Conservation (phyloP, 2,329 filamentous ascomycete species). For the Boeremia lycopersici region DNA sequence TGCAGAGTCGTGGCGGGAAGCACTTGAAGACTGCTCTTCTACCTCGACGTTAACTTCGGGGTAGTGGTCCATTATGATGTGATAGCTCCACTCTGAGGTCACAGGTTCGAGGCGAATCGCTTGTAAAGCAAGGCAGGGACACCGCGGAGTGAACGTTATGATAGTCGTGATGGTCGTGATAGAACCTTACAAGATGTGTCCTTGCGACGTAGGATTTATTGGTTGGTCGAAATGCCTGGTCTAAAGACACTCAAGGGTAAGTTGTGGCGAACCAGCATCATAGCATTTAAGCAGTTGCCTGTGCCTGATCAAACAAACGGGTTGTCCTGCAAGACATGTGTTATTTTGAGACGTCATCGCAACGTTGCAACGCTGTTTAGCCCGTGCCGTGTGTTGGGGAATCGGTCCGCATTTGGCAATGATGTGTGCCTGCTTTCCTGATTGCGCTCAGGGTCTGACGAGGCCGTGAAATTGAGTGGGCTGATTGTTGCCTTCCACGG, state of each 20-base stretch:
- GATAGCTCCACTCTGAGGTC: slow-evolving; percentile 14
- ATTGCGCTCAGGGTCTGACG: slow-evolving; percentile 13
- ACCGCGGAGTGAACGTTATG: slow-evolving; percentile 4
- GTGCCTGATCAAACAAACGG: slow-evolving; percentile 6
- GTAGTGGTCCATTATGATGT: slow-evolving; percentile 31
- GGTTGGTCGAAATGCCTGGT: neutral
- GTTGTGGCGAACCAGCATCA: neutral
- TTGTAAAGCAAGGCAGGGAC: slow-evolving; percentile 1
- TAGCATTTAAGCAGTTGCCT: slow-evolving; percentile 1
- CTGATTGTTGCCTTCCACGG: slow-evolving; percentile 10
- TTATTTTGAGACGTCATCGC: slow-evolving; percentile 17
- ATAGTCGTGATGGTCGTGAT: neutral
- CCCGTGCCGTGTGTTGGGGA: slow-evolving; percentile 3
- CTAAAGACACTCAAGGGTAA: neutral
- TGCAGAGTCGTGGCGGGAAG: slow-evolving; percentile 27
- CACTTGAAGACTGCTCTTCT: slow-evolving; percentile 21
- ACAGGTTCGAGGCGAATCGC: neutral
- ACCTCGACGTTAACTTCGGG: slow-evolving; percentile 30
- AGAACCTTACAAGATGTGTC: neutral
- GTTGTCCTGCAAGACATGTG: slow-evolving; percentile 8
- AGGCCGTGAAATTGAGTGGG: slow-evolving; percentile 1
- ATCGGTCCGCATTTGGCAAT: slow-evolving; percentile 10
- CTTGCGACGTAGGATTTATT: slow-evolving; percentile 3
- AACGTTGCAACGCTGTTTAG: slow-evolving; percentile 2
- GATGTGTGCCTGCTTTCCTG: slow-evolving; percentile 11